A percentile compares a stretch with the other conserved stretches of the same genome.
Evolutionary conservation across 2,329 filamentous ascomycete genomes (phyloP).

Genomic region (Erysiphe pulchra): DNA sequence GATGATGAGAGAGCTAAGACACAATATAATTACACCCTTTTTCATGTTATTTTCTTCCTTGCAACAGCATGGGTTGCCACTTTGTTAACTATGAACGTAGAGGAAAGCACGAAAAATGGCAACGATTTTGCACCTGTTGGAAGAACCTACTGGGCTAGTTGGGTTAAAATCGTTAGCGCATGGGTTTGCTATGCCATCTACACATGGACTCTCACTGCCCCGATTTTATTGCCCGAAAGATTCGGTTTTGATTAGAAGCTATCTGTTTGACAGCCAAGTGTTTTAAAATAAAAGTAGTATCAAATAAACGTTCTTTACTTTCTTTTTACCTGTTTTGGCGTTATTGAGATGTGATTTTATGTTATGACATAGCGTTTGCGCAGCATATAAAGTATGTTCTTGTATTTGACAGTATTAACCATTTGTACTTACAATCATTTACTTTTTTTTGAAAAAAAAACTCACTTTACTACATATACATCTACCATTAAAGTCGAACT

Average conservation of each 20-base stretch:
- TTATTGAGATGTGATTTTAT: too few relatives aligned
- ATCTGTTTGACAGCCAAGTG: too few relatives aligned
- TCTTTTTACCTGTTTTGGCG: too few relatives aligned
- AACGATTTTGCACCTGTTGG: constrained; percentile 83
- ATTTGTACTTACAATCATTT: too few relatives aligned
- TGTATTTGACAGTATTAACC: too few relatives aligned
- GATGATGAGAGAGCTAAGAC: constrained; percentile 78
- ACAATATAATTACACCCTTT: constrained; percentile 88
- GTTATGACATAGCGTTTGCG: too few relatives aligned
- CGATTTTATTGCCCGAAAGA: constrained; percentile 60
- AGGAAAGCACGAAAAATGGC: constrained; percentile 32
- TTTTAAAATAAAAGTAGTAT: too few relatives aligned
- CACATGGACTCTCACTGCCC: constrained; percentile 74
- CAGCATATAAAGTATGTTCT: too few relatives aligned
- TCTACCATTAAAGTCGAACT: too few relatives aligned
- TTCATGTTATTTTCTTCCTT: constrained; percentile 94
- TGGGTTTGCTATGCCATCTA: constrained; percentile 96
- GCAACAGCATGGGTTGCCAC: constrained; percentile 92
- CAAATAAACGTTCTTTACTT: too few relatives aligned
- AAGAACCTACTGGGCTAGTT: constrained; percentile 87
- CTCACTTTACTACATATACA: too few relatives aligned
- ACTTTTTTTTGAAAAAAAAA: too few relatives aligned
- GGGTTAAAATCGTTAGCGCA: constrained; percentile 95
- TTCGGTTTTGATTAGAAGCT: constrained; percentile 32
- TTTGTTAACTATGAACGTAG: constrained; percentile 56